Conservation (phyloP, 768 basidiomycete genomes). For the Agaricus bisporus region DNA sequence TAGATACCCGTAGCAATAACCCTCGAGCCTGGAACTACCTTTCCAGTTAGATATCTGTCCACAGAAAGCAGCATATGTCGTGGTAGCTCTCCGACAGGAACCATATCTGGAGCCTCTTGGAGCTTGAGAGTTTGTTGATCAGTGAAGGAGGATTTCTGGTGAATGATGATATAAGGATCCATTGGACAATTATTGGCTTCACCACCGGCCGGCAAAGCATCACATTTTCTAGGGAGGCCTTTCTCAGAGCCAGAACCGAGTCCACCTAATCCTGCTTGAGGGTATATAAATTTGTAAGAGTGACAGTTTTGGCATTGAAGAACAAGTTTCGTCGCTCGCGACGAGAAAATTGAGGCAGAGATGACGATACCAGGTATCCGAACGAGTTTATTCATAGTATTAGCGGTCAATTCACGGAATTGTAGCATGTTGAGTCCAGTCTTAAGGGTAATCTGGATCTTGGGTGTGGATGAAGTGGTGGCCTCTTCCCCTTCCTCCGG, state of each 20-base stretch:
- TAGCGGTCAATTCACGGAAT: slow-evolving; percentile 90
- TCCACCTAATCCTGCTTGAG: slow-evolving; percentile 75
- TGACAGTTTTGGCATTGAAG: slow-evolving; percentile 92
- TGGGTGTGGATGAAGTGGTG: slow-evolving; percentile 40
- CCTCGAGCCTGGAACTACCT: slow-evolving; percentile 93
- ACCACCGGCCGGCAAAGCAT: slow-evolving; percentile 72
- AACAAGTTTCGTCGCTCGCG: slow-evolving; percentile 87
- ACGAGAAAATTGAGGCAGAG: slow-evolving; percentile 89
- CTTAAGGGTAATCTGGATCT: slow-evolving; percentile 81
- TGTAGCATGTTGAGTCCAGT: slow-evolving; percentile 92
- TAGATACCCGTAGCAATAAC: slow-evolving; percentile 95
- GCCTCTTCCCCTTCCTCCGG: slow-evolving; percentile 35
- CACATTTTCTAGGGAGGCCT: slow-evolving; percentile 84
- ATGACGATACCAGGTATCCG: slow-evolving; percentile 98
- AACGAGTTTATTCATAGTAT: slow-evolving; percentile 93
- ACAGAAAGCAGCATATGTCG: slow-evolving; percentile 90
- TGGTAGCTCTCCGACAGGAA: slow-evolving; percentile 96
- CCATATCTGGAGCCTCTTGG: slow-evolving; percentile 99
- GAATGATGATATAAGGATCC: slow-evolving; percentile 93
- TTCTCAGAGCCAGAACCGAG: slow-evolving; percentile 82
- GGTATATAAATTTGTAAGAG: slow-evolving; percentile 70
- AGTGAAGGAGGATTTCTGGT: slow-evolving; percentile 89
- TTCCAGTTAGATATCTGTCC: slow-evolving; percentile 87
- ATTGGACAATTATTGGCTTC: slow-evolving; percentile 92
- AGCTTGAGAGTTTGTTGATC: slow-evolving; percentile 96